These are phyloP conservation scores for Acanthamoeba triangularis DNA, from an alignment of 208 protist species.

Conservation along the genomic window DNA sequence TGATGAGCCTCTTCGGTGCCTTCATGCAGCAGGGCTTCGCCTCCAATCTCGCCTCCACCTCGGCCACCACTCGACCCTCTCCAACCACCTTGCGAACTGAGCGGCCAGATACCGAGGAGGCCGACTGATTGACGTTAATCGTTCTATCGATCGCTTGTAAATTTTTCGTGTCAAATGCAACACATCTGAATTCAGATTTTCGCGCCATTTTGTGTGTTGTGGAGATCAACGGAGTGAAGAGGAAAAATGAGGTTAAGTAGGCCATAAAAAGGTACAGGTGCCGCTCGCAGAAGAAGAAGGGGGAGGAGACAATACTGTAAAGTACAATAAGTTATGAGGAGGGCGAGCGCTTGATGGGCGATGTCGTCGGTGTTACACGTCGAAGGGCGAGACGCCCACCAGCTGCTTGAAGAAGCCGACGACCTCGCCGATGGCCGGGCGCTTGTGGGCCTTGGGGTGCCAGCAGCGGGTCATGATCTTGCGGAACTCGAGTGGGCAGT, in stretches of 20 bases:
- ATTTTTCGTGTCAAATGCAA: too few relatives aligned
- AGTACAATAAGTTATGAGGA: too few relatives aligned
- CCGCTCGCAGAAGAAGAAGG: too few relatives aligned
- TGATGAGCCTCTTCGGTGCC: not conserved
- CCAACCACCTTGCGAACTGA: not conserved
- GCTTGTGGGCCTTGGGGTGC: conserved; percentile 17
- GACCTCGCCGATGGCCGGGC: not conserved
- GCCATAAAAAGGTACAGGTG: too few relatives aligned
- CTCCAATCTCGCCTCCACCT: not conserved
- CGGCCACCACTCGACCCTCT: not conserved
- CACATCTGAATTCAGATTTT: too few relatives aligned
- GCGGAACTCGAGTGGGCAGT: not conserved
- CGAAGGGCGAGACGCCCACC: not conserved
- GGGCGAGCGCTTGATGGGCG: too few relatives aligned
- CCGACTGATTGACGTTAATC: not conserved
- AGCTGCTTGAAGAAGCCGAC: not conserved
- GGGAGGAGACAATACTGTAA: too few relatives aligned
- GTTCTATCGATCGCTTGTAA: not conserved
- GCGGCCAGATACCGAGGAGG: not conserved
- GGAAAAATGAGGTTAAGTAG: too few relatives aligned
- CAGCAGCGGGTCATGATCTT: conserved; percentile 1
- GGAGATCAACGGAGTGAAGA: too few relatives aligned
- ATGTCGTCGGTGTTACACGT: not conserved
- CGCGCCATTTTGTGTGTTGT: too few relatives aligned
- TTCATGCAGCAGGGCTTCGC: not conserved